phyloP scores from a whole-genome alignment of 257 asterid genomes.

The Petunia secreta region DNA sequence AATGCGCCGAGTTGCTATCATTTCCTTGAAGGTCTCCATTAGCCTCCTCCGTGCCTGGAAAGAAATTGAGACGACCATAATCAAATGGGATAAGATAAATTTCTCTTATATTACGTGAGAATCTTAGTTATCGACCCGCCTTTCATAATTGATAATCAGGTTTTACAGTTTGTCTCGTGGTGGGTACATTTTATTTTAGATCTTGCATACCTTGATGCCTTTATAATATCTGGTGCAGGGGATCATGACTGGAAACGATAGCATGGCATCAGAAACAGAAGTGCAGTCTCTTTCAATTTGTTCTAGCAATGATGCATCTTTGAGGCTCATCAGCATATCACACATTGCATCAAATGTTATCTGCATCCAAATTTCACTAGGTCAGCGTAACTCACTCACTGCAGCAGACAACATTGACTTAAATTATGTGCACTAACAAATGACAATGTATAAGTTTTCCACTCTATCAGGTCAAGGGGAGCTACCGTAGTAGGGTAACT shows the following conservation, averaged over 20 bases:
- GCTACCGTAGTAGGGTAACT: not conserved
- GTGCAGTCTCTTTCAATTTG: constrained; percentile 47
- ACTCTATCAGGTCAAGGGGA: not conserved
- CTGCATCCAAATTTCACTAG: constrained; percentile 38
- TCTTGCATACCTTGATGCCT: constrained; percentile 53
- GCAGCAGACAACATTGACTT: not conserved
- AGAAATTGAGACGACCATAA: not conserved
- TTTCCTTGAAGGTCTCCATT: constrained; percentile 47
- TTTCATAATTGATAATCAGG: not conserved
- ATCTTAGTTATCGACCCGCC: not conserved
- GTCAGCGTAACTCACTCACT: not conserved
- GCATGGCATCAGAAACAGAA: constrained; percentile 52
- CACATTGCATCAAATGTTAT: constrained; percentile 58
- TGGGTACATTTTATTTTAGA: not conserved
- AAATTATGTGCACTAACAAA: not conserved
- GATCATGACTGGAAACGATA: constrained; percentile 58
- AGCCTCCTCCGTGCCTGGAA: constrained; percentile 55
- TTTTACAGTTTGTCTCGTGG: not conserved
- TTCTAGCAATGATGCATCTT: constrained; percentile 39
- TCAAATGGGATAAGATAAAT: not conserved
- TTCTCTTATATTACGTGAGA: not conserved
- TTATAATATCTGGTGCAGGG: constrained; percentile 62
- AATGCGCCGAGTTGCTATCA: constrained; percentile 44
- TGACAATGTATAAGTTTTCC: not conserved
- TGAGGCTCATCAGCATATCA: constrained; percentile 54